Base-by-base conservation (phyloP, 2,329 filamentous ascomycete genomes). In the Cercospora canescens region DNA sequence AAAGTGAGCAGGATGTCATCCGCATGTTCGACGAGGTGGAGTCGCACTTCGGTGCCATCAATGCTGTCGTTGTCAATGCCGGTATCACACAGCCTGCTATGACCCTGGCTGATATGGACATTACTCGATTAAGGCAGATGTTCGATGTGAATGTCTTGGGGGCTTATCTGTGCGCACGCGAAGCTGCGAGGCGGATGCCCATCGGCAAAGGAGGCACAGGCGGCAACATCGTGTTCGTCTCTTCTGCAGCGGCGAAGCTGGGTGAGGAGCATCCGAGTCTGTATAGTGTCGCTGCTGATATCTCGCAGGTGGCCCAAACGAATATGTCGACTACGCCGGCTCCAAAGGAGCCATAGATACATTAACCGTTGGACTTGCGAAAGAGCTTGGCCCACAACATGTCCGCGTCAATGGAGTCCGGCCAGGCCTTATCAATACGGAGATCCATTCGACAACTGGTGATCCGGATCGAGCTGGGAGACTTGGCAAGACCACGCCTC, bases 281-380 rank as follows among this genome's bases (percentile, higher is more conserved):
- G 7, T 21, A 6, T 3, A 35, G 18, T 50, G n/a, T 28, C 21
- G 18, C 18, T n/a, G 59, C 59, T 61, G 59, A 61, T 30, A 16
- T 26, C 14, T 3, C 3, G n/a, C 30, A 61, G 59, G 59, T 9
- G 59, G 41, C 4, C 59, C 59, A 14, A 54, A 71, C 41, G 72
- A 74, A 37, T 74, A 69, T 37, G 72, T 74, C 8, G 73, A 75
- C 54, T 75, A 75, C 50, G 73, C 73, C 24, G 72, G 71, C 2
- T 73, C 69, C 14, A 75, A 75, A 56, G 73, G 72, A 32, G 73
- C 72, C 9, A 70, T 73, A 21, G 73, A 75, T 52, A 72, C 69
- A 6, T 64, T 75, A 8, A 72, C 71, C 11, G 34, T 72, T 4
- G 73, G 73, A 4, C 63, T 74, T 28, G 60, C 69, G 4, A 75